Evolutionary conservation across 495 filamentous ascomycete species (phyloP).

Genomic region (Aspergillus haitiensis): DNA sequence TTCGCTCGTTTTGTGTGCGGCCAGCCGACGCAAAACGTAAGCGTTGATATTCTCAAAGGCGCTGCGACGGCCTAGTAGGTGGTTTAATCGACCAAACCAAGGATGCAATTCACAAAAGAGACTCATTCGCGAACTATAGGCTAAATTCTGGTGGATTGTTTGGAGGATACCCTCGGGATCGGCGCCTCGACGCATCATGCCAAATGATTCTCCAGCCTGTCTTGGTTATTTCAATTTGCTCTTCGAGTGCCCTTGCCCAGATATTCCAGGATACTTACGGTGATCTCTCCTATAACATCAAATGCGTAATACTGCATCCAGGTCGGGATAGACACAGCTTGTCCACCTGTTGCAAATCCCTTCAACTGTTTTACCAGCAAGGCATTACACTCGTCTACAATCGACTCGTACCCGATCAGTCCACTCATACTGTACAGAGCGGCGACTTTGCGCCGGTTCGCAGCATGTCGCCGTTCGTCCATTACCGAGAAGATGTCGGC

Average conservation of each 20-base stretch:
- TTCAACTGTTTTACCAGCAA: conserved; percentile 37
- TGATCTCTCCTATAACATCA: conserved; percentile 60
- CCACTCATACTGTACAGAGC: conserved; percentile 45
- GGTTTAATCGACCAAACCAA: neutral
- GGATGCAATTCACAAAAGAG: conserved; percentile 9
- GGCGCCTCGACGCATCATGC: neutral
- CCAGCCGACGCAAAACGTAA: neutral
- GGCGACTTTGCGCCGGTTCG: conserved; percentile 59
- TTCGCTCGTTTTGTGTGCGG: neutral
- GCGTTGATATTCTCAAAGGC: neutral
- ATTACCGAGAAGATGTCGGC: conserved; percentile 62
- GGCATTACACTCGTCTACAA: conserved; percentile 44
- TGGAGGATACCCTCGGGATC: conserved; percentile 6
- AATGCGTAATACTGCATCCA: conserved; percentile 56
- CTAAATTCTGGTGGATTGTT: neutral
- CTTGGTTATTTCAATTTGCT: neutral
- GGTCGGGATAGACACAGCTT: conserved; percentile 51
- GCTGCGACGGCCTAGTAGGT: neutral
- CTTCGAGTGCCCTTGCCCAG: neutral
- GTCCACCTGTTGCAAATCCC: conserved; percentile 53
- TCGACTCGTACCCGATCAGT: conserved; percentile 45
- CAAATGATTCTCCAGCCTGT: conserved; percentile 18
- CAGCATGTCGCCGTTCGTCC: conserved; percentile 66
- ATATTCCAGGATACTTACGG: conserved; percentile 33
- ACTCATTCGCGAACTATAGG: conserved; percentile 6